Percentiles rank a stretch among this genome's conserved stretches.
Evolutionary conservation across 768 basidiomycete genomes (phyloP).

Genomic region (Cubamyces lactineus): DNA sequence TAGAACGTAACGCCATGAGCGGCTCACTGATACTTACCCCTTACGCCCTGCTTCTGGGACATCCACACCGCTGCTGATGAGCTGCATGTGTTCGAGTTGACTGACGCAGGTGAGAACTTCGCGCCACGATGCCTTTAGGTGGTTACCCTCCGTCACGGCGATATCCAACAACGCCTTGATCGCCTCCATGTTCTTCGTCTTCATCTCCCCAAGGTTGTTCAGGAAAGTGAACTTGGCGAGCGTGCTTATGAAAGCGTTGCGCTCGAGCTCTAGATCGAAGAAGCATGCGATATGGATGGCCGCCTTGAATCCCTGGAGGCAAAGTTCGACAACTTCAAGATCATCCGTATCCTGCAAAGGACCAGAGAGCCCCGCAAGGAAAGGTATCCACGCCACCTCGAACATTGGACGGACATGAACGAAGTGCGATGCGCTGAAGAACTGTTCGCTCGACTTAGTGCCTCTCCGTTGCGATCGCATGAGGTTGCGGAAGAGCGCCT

Average conservation of each 20-base stretch:
- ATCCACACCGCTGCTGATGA: constrained; percentile 91
- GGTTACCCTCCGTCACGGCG: constrained; percentile 95
- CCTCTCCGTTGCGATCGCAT: constrained; percentile 90
- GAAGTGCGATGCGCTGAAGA: constrained; percentile 95
- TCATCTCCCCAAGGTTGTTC: constrained; percentile 98
- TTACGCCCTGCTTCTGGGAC: constrained; percentile 74
- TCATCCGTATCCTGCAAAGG: constrained; percentile 96
- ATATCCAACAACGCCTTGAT: constrained; percentile 95
- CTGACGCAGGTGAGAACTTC: constrained; percentile 97
- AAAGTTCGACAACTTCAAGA: constrained; percentile 86
- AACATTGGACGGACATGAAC: constrained; percentile 99
- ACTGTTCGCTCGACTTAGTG: constrained; percentile 78
- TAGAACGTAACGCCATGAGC: neutral
- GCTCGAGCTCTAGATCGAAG: constrained; percentile 95
- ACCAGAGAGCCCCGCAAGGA: constrained; percentile 92
- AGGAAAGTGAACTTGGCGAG: constrained; percentile 96
- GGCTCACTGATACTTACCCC: constrained; percentile 55
- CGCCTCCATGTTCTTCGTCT: constrained; percentile 98
- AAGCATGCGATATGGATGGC: constrained; percentile 97
- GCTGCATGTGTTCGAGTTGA: constrained; percentile 97
- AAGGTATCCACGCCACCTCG: constrained; percentile 98
- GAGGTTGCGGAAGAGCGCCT: constrained; percentile 93
- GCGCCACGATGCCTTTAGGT: constrained; percentile 94
- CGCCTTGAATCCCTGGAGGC: constrained; percentile 93
- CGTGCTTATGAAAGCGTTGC: constrained; percentile 99